Evolutionary conservation across 805 yeast genomes (phyloP).

Genomic region (Vanderwaltozyma verrucispora): DNA sequence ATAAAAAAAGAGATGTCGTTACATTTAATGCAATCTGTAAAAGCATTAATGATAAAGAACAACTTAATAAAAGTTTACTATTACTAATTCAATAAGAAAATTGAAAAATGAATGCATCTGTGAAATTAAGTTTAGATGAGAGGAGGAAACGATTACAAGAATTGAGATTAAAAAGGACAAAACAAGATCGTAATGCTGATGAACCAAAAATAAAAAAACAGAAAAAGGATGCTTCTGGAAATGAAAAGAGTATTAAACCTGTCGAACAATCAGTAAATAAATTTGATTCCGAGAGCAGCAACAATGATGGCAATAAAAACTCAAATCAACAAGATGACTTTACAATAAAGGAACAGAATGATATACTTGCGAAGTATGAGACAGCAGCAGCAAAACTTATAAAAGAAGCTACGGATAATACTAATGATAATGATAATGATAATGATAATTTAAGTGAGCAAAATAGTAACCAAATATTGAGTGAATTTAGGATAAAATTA

Average conservation of each 20-base stretch:
- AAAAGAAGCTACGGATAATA: neutral
- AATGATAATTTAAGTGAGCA: too few species aligned
- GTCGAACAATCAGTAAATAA: too few species aligned
- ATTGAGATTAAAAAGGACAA: neutral
- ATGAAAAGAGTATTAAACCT: too few species aligned
- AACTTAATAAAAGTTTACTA: neutral
- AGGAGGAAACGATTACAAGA: neutral
- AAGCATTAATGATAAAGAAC: too few species aligned
- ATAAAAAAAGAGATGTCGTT: too few species aligned
- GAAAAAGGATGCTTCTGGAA: too few species aligned
- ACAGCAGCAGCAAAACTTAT: neutral
- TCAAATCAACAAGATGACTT: too few species aligned
- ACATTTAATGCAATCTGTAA: too few species aligned
- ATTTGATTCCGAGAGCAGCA: too few species aligned
- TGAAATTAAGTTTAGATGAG: neutral
- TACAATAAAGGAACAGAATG: neutral
- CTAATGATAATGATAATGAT: constrained; percentile 3
- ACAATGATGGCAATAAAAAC: too few species aligned
- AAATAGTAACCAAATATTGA: too few species aligned
- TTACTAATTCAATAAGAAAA: neutral
- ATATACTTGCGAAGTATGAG: neutral
- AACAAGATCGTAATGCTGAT: neutral
- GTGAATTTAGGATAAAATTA: constrained; percentile 33
- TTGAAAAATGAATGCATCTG: neutral
- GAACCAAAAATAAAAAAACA: neutral